phyloP scores from a whole-genome alignment of 106 monocot genomes.

The Dendrobium nobile region DNA sequence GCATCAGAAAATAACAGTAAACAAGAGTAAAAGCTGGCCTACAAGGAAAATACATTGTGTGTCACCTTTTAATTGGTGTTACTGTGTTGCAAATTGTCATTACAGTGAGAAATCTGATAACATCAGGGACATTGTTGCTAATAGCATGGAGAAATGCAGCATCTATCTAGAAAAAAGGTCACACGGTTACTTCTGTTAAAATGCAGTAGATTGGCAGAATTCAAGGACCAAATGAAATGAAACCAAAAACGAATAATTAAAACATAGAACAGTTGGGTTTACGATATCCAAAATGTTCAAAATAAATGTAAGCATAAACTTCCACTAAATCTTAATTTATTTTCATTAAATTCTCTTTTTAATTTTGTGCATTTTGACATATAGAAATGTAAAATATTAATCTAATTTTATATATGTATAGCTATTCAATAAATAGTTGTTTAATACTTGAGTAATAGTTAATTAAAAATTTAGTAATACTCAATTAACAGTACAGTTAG shows the following conservation, averaged over 20 bases:
- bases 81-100: conserved; percentile 98
- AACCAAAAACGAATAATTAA: background rate
- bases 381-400: too few species aligned
- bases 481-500: too few species aligned
- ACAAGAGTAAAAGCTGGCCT: background rate
- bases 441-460: too few species aligned
- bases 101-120: conserved; percentile 76
- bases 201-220: background rate
- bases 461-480: too few species aligned
- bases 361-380: too few species aligned
- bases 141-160: conserved; percentile 72
- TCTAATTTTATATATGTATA: too few species aligned
- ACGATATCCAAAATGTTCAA: too few species aligned
- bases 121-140: conserved; percentile 45
- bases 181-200: conserved; percentile 8
- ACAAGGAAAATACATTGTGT: background rate
- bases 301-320: too few species aligned
- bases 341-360: too few species aligned
- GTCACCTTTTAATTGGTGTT: conserved; percentile 71
- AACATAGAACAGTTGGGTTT: background rate
- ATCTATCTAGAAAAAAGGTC: conserved; percentile 56
- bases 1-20: background rate
- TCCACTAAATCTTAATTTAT: too few species aligned
- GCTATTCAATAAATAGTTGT: too few species aligned
- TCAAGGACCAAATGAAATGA: background rate